Base-by-base conservation (phyloP, 164 flowering plant species). In the Protea cynaroides region DNA sequence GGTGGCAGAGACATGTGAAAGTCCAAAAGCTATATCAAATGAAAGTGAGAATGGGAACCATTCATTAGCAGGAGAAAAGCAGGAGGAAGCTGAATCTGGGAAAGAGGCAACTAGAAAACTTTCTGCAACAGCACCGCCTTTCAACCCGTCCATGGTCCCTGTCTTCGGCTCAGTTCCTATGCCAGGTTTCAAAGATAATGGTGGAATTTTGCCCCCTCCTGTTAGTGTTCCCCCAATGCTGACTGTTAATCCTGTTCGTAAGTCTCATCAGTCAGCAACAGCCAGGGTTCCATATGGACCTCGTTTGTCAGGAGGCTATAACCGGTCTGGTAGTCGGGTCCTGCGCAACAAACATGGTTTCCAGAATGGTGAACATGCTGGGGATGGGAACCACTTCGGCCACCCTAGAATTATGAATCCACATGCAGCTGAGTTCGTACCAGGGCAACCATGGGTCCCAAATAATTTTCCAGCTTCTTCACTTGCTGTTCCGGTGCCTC, bases 201-300 rank as follows among this genome's bases (percentile, higher is more conserved):
- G 82, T 55, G 93, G 96, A 52, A 78, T 90, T 61, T 69, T 90
- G 61, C 93, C 96, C 17, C 79, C 88, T 8, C 94, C 88, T 13
- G 78, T 82, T 4, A 49, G 15, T 49, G 19, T 49, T 2, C 52
- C 52, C 17, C 52, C 18, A 14, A 15, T 89, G 80, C 74, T 89
- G 59, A 55, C 83, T 12, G 76, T 87, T 29, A 88, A 76, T 75
- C 83, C 85, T 57, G 72, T 80, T 10, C 85, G 90, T 5, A 76
- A 92, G 75, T 82, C 89, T 62, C 98, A 89, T 77, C 94, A 92
- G 52, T 92, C 94, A 25, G 91, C 95, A 24, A 83, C 90, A 53
- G 81, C 93, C 25, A 74, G 96, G 72, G 90, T 90, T 73, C 90
- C 96, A 3, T 90, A 82, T 67, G 95, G 95, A 57, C 97, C 96